phyloP scores from a whole-genome alignment of 768 basidiomycete species.

The Mycena indigotica region DNA sequence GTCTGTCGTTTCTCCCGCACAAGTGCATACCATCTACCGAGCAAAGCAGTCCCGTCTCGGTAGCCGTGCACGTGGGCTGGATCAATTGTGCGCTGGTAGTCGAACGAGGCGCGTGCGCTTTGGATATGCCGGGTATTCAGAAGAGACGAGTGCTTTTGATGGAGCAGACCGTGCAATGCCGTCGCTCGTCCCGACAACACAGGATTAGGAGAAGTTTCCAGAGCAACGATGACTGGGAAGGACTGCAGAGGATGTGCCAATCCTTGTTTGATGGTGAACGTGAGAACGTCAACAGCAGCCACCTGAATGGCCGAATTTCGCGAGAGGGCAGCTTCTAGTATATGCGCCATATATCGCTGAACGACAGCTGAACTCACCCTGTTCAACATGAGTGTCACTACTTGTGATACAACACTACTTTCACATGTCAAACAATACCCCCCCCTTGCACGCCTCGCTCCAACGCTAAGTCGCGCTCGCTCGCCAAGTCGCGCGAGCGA shows the following conservation, averaged over 20 bases:
- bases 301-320: slow-evolving; percentile 70
- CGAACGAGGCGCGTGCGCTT: slow-evolving; percentile 80
- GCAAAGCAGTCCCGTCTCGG: slow-evolving; percentile 53
- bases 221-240: slow-evolving; percentile 86
- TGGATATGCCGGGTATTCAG: slow-evolving; percentile 83
- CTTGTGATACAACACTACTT: too few relatives aligned
- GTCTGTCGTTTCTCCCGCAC: slow-evolving; percentile 88
- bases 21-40: slow-evolving; percentile 90
- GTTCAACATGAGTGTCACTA: not conserved
- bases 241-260: slow-evolving; percentile 96
- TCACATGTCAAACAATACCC: too few relatives aligned
- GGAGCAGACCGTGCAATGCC: slow-evolving; percentile 77
- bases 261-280: slow-evolving; percentile 93
- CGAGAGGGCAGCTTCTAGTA: slow-evolving; percentile 80
- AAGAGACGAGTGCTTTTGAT: slow-evolving; percentile 86
- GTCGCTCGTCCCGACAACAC: slow-evolving; percentile 73
- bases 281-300: slow-evolving; percentile 86
- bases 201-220: slow-evolving; percentile 79
- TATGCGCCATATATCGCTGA: slow-evolving; percentile 85
- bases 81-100: slow-evolving; percentile 70
- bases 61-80: slow-evolving; percentile 54
- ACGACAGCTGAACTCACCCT: slow-evolving; percentile 95
- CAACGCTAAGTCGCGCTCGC: too few relatives aligned
- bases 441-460: too few relatives aligned
- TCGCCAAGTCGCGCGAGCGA: too few relatives aligned